phyloP scores from a whole-genome alignment of 345 rosid genomes.

The Firmiana major region DNA sequence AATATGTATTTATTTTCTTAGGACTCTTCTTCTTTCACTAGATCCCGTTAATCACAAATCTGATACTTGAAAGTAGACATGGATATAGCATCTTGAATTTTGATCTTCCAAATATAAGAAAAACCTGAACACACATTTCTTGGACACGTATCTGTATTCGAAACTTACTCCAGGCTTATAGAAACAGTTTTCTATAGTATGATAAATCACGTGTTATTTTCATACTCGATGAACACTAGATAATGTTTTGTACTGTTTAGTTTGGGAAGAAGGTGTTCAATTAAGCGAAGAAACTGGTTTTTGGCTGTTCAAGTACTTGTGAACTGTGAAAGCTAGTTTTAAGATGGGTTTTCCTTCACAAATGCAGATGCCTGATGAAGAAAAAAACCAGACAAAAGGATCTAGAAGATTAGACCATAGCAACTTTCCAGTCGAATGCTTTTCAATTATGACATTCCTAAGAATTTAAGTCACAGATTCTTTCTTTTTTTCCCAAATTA shows the following conservation, averaged over 20 bases:
- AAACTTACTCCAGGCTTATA: not conserved
- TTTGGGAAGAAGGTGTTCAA: not conserved
- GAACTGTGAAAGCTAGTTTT: not conserved
- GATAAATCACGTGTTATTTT: not conserved
- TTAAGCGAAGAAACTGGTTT: not conserved
- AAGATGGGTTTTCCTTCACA: not conserved
- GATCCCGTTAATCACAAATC: not conserved
- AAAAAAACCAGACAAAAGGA: not conserved
- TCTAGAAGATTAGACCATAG: no score
- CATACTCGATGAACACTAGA: not conserved
- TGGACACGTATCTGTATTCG: not conserved
- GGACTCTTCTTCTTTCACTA: no score
- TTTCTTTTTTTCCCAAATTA: not conserved
- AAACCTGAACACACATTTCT: no score
- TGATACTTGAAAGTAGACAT: not conserved
- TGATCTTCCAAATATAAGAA: no score
- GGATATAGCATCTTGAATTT: not conserved
- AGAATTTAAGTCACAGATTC: not conserved
- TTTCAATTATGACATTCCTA: not conserved
- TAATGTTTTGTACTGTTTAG: not conserved
- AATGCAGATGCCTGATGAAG: not conserved
- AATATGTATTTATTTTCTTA: no score
- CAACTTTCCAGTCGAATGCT: not conserved
- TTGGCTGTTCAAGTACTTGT: not conserved
- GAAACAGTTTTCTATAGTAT: not conserved